Base-by-base conservation (phyloP, 2,329 filamentous ascomycete species). In the Cladosporium sp. region DNA sequence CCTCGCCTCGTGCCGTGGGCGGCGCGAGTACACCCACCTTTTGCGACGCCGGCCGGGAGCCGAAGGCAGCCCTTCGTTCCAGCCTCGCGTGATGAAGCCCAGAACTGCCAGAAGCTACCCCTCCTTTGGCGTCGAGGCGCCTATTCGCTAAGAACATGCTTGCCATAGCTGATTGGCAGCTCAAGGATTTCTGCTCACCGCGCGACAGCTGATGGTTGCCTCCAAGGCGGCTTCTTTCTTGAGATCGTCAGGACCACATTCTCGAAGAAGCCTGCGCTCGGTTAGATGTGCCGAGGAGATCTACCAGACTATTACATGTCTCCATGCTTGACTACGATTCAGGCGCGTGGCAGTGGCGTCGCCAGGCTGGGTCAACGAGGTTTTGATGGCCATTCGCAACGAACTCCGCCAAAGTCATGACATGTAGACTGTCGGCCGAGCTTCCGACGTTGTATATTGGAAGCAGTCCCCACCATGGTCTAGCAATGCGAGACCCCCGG, bases 171-270 rank as follows among this genome's bases (percentile, higher is more conserved):
- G 34, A 37, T 37, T 37, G 34, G 34, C 34, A 37, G n/a, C 9
- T 9, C 11, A 14, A 37, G 34, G 4, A 14, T 37, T 37, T 37
- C 34, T 37, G 34, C 9, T 11, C 14, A 41, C 38, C 11, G 11
- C 38, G 38, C 16, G 34, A 9, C 34, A 10, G 34, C 34, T 35
- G 10, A 28, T 28, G 22, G 22, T 28, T 28, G 22, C 4, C 22
- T 28, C 22, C 22, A 28, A 28, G 22, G 22, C 22, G 22, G 22
- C 22, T 28, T 28, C 7, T 28, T 7, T 28, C 22, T 14, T 14
- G 13, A 18, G 48, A 50, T 50, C 48, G 43, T 50, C 48, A 50
- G 48, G 48, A 43, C 48, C 13, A 43, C 16, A 33, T 32, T 40
- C 42, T 32, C 14, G 34, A 50, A 38, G 14, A 22, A 40, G 22